These are phyloP conservation scores for Fonsecaea pugnacius DNA, from an alignment of 2,329 filamentous ascomycete species.

Conservation along the genomic window DNA sequence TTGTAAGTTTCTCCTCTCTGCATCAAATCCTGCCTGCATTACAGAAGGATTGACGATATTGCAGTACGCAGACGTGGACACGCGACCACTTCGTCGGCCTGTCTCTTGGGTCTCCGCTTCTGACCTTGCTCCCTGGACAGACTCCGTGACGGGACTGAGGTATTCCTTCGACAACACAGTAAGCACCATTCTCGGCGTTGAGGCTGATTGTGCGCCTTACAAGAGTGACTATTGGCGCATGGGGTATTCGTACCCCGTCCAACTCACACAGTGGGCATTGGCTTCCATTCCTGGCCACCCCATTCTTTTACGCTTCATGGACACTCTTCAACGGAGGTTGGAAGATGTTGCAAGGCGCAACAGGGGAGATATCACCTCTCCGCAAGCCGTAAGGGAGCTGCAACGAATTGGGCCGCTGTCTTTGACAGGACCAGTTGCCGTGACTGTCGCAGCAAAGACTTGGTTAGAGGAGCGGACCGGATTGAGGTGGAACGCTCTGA, in stretches of 20 bases:
- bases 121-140: constrained; percentile 40
- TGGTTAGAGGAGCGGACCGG: constrained; percentile 37
- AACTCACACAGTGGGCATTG: constrained; percentile 44
- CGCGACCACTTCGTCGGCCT: constrained; percentile 40
- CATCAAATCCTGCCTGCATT: background rate
- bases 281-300: constrained; percentile 40
- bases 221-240: constrained; percentile 43
- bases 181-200: constrained; percentile 41
- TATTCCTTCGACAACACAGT: constrained; percentile 37
- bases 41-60: constrained; percentile 20
- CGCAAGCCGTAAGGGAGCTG: constrained; percentile 28
- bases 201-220: constrained; percentile 41
- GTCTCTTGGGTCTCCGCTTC: constrained; percentile 38
- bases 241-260: constrained; percentile 43
- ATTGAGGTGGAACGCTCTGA: constrained; percentile 42
- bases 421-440: constrained; percentile 42
- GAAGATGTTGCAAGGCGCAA: constrained; percentile 22
- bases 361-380: constrained; percentile 13
- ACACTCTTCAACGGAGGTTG: constrained; percentile 32
- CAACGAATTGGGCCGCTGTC: constrained; percentile 39
- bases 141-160: constrained; percentile 34
- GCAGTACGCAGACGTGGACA: constrained; percentile 44
- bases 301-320: constrained; percentile 39
- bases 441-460: constrained; percentile 38
- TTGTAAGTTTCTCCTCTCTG: constrained; percentile 14